These are phyloP conservation scores for Russula ochroleuca DNA, from an alignment of 768 basidiomycete species.

Conservation along the genomic window DNA sequence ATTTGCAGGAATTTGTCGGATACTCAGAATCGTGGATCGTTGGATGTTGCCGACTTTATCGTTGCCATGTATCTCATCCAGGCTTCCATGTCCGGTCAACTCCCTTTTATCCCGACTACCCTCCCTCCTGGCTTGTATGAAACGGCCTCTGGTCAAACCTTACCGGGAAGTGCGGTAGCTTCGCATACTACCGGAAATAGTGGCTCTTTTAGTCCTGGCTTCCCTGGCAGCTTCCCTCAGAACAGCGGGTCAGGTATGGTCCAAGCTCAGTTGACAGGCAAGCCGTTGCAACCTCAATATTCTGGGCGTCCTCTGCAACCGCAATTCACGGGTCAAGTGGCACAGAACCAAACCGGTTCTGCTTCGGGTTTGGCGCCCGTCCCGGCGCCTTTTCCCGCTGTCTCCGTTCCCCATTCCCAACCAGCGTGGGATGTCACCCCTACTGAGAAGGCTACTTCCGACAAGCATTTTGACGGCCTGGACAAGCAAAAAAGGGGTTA, in stretches of 20 bases:
- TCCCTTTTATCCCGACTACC: slow-evolving; percentile 63
- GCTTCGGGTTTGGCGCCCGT: slow-evolving; percentile 27
- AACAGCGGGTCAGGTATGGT: slow-evolving; percentile 51
- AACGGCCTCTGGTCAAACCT: slow-evolving; percentile 47
- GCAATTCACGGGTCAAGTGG: slow-evolving; percentile 19
- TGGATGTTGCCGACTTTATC: slow-evolving; percentile 89
- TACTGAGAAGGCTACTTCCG: slow-evolving; percentile 70
- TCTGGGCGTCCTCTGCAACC: slow-evolving; percentile 48
- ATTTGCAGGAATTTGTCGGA: slow-evolving; percentile 83
- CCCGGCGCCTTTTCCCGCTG: slow-evolving; percentile 26
- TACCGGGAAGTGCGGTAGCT: slow-evolving; percentile 33
- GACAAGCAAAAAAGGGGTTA: slow-evolving; percentile 71
- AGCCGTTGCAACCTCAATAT: slow-evolving; percentile 55
- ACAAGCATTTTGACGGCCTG: slow-evolving; percentile 76
- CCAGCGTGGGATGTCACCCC: slow-evolving; percentile 81
- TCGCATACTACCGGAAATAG: slow-evolving; percentile 57
- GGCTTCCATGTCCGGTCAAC: slow-evolving; percentile 76
- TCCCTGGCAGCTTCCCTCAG: slow-evolving; percentile 49
- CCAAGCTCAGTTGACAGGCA: slow-evolving; percentile 27
- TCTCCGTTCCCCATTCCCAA: slow-evolving; percentile 24
- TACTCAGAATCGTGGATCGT: slow-evolving; percentile 82
- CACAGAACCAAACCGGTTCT: slow-evolving; percentile 28
- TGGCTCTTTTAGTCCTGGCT: slow-evolving; percentile 56
- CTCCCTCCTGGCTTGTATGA: slow-evolving; percentile 86
- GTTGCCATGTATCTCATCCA: slow-evolving; percentile 97